Percentiles rank a stretch among this genome's conserved stretches.
phyloP scores from a whole-genome alignment of 2,329 filamentous ascomycete species.

The Trichoderma atroviride region DNA sequence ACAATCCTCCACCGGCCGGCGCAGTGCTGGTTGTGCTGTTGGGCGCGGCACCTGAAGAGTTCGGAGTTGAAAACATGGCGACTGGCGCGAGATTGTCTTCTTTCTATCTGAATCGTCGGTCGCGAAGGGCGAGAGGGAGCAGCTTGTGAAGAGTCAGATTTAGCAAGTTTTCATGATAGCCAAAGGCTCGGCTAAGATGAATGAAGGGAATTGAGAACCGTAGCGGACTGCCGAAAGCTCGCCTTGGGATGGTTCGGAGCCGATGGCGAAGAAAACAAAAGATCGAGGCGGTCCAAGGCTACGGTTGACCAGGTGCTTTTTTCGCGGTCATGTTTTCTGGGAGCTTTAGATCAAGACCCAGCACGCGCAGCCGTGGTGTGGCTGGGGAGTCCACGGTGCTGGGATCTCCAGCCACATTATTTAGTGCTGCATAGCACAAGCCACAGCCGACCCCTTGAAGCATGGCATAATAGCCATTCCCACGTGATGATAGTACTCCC shows the following conservation, averaged over 20 bases:
- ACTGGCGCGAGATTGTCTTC: neutral
- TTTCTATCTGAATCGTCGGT: slow-evolving; percentile 17
- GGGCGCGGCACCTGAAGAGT: slow-evolving; percentile 40
- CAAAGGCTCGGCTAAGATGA: slow-evolving; percentile 2
- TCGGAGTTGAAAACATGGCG: slow-evolving; percentile 41
- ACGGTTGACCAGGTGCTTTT: slow-evolving; percentile 23
- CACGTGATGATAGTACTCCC: slow-evolving; percentile 23
- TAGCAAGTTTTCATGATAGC: slow-evolving; percentile 25
- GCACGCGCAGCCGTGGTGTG: slow-evolving; percentile 28
- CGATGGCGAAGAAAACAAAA: slow-evolving; percentile 17
- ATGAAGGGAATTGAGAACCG: neutral
- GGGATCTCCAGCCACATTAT: neutral
- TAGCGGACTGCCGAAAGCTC: slow-evolving; percentile 2
- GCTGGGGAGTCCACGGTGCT: neutral
- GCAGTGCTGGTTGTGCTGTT: slow-evolving; percentile 42
- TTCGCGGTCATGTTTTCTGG: slow-evolving; percentile 26
- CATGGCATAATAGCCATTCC: neutral
- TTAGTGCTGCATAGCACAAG: neutral
- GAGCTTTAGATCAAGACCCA: slow-evolving; percentile 13
- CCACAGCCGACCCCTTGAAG: neutral
- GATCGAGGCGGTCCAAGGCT: slow-evolving; percentile 16
- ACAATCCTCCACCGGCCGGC: slow-evolving; percentile 46
- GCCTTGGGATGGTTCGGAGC: slow-evolving; percentile 3
- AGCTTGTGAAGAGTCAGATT: slow-evolving; percentile 9
- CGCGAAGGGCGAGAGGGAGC: slow-evolving; percentile 7